Base-by-base conservation (phyloP, 192 early-diverging fungal genomes). In the Entomortierella beljakovae region DNA sequence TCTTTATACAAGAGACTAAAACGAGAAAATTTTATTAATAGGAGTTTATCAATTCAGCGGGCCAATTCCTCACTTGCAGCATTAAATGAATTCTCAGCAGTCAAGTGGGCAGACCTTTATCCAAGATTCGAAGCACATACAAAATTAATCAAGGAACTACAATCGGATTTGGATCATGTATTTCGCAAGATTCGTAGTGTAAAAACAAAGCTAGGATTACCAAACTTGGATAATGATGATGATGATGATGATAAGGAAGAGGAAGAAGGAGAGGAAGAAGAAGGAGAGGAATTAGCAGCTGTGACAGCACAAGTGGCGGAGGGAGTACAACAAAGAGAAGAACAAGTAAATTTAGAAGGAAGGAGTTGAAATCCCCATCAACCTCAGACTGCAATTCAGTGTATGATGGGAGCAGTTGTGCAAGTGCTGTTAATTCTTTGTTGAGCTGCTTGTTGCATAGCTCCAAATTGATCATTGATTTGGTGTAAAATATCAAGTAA, bases 11-110 rank as follows among this genome's bases (percentile, higher is more conserved):
- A n/a, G n/a, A n/a, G n/a, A n/a, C n/a, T n/a, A n/a, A n/a, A n/a
- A n/a, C n/a, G n/a, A n/a, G n/a, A n/a, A n/a, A n/a, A n/a, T n/a
- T n/a, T n/a, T n/a, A n/a, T n/a, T n/a, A n/a, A 43, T 56, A 73
- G 71, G 63, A 73, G 71, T 33, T 20, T 46, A 46, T 76, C 73
- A 6, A n/a, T 76, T 22, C 73, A 68, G 42, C 67, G 68, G 34
- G 64, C 73, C 28, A 76, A 23, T 31, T 28, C 73, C 13, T 76
- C 65, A 0, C 51, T 90, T 2, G 59, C 70, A 9, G 80, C 88
- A 0, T 82, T 89, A 68, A 90, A 90, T 59, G 80, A 87, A 31
- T 90, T 89, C 68, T 85, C 86, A 22, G 82, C 85, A 0, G 61
- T 74, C 40, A 85, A 88, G 13, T 90, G 84, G 73, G 73, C 83